Evolutionary conservation across 768 basidiomycete species (phyloP), one percentile per base, ranked within the genome.

Genomic region (Boletus patriciae): DNA sequence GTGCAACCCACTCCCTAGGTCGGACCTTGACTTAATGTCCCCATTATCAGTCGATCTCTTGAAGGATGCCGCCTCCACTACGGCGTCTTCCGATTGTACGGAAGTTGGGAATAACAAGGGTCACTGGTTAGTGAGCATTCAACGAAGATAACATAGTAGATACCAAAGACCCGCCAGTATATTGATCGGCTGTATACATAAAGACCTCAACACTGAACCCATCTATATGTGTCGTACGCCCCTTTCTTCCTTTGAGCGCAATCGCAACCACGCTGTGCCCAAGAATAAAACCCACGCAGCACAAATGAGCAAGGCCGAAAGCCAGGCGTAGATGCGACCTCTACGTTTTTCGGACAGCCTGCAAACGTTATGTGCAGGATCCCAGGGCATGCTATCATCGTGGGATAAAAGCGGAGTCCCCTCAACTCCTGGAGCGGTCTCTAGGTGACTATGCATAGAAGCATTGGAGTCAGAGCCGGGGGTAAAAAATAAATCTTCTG

Each of bases 251-350:
- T 70, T 77, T 45, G 75, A 77, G 34, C 83, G 77, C 55, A 88
- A 70, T 61, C 79, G 81, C 51, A 78, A 66, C 78, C 78, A 85
- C 0, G 85, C 87, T 18, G 83, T 86, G 11, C 64, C 75, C 63
- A 90, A 72, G 70, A 89, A 89, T 57, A 88, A 67, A 36, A 79
- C 63, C 88, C 87, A 90, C 6, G 85, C 81, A 46, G 65, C 69
- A 16, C 79, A 61, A 11, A 88, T 77, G 34, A 85, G 63, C 2
- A 61, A 47, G 18, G 59, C 74, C 43, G 77, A 78, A 25, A 81
- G 58, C 33, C 71, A 61, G 27, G 79, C 76, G 57, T 83, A 86
- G 1, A 82, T 19, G 55, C 74, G 62, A 2, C 88, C 88, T 41
- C 87, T 72, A 58, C 71, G 67, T 33, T 64, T 70, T 66, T 83